Conservation (phyloP, 2,329 filamentous ascomycete species). For the Fusarium illudens region DNA sequence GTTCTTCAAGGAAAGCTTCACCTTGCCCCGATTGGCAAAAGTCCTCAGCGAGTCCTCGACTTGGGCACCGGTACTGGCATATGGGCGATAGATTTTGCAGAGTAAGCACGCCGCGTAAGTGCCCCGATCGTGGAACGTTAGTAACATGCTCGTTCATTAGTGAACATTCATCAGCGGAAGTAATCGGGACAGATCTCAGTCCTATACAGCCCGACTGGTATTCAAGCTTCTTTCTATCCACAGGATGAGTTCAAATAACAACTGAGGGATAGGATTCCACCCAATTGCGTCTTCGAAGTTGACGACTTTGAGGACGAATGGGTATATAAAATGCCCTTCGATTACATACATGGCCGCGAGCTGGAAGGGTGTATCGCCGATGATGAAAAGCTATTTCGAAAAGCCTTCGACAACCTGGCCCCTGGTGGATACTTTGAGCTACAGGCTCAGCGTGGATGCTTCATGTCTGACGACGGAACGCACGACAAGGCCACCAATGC, state of each 20-base stretch:
- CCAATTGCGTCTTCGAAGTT: conserved; percentile 23
- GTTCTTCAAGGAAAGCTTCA: background rate
- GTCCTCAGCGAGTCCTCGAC: conserved; percentile 3
- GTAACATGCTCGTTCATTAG: background rate
- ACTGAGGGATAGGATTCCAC: conserved; percentile 4
- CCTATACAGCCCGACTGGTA: background rate
- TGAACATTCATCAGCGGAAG: background rate
- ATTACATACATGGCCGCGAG: conserved; percentile 23
- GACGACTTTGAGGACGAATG: conserved; percentile 25
- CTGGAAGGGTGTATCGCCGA: conserved; percentile 12
- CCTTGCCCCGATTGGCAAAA: conserved; percentile 2
- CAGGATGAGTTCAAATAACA: accelerated
- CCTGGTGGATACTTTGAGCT: conserved; percentile 14
- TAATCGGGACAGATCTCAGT: background rate
- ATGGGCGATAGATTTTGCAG: conserved; percentile 19
- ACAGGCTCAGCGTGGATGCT: conserved; percentile 2
- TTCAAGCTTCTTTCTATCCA: accelerated
- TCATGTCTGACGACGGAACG: conserved; percentile 9
- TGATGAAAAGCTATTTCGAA: background rate
- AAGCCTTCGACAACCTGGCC: background rate
- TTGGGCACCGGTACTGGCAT: conserved; percentile 16
- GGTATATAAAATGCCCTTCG: conserved; percentile 14
- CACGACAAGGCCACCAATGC: conserved; percentile 5
- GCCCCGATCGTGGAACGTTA: no score
- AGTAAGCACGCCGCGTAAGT: conserved; percentile 2